Evolutionary conservation across 768 basidiomycete species (phyloP), one percentile per base, ranked within the genome.

Genomic region (Russula brevipes): DNA sequence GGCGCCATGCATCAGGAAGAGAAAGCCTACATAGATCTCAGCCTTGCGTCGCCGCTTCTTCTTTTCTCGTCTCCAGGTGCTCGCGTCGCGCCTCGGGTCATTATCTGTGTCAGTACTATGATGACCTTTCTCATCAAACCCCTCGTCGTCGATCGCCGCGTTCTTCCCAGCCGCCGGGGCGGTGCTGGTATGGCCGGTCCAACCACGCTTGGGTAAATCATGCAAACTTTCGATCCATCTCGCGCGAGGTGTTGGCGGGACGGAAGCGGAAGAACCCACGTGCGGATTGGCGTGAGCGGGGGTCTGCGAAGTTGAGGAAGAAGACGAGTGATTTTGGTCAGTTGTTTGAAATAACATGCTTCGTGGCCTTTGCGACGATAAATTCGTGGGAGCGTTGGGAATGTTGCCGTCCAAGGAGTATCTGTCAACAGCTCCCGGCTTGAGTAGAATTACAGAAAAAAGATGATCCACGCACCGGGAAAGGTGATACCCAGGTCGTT

Each of bases 21-120:
- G n/a, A 57, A 33, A 33, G 76, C 85, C 69, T 70, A 91, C 90
- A 72, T 83, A 92, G 60, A 91, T 81, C 73, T 91, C 86, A 5
- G 87, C 85, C 73, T 86, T 86, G 59, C 63, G 72, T 72, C 78
- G 78, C 70, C 77, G 76, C 66, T 72, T 75, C 56, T 73, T 73
- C 64, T 70, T 74, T 70, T 78, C 80, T 57, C 73, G 73, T 60
- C 76, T 77, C 72, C 73, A 70, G 31, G 72, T 69, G 17, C 69
- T 71, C 59, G 68, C 69, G 9, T 62, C 69, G 19, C 71, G 70
- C 54, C 61, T 61, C 31, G 55, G 59, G 11, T 66, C 64, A 6
- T 19, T 45, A 14, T 60, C 67, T n/a, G 65, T 63, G 54, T 74
- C 69, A 30, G 49, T 53, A 51, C 56, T 58, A 47, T 44, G 59